Evolutionary conservation across 2,329 filamentous ascomycete genomes (phyloP).

Genomic region (Sclerotinia minor): DNA sequence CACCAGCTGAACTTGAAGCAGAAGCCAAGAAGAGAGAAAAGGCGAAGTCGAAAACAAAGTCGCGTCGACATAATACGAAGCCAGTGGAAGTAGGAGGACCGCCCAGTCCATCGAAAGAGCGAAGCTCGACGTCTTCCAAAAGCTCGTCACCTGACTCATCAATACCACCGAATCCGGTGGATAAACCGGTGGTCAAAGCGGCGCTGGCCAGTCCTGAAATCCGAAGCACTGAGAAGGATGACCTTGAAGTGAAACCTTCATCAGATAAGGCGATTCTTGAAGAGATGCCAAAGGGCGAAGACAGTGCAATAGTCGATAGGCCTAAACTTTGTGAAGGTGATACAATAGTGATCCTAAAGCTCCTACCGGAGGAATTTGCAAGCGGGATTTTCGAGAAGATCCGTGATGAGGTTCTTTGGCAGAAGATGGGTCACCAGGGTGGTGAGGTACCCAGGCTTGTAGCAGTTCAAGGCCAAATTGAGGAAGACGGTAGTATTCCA

Average conservation of each 20-base stretch:
- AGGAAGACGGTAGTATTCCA: conserved; percentile 70
- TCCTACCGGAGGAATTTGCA: conserved; percentile 61
- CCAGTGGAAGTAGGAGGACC: conserved; percentile 18
- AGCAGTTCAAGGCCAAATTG: conserved; percentile 77
- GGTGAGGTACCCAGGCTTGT: conserved; percentile 90
- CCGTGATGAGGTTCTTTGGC: conserved; percentile 77
- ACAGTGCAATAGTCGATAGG: not conserved
- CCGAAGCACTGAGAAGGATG: not conserved
- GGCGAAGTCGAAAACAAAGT: conserved; percentile 39
- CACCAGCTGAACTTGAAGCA: conserved; percentile 25
- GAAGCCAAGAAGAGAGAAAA: conserved; percentile 34
- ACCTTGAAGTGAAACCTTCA: conserved; percentile 16
- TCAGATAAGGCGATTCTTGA: not conserved
- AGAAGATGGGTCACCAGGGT: conserved; percentile 88
- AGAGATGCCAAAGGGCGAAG: not conserved
- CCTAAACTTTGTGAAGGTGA: conserved; percentile 71
- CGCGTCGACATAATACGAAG: conserved; percentile 36
- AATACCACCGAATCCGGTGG: not conserved
- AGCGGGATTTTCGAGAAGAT: conserved; percentile 68
- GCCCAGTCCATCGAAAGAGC: not conserved
- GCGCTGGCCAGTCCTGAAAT: not conserved
- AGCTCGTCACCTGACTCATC: not conserved
- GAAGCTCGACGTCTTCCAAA: not conserved
- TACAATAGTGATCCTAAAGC: conserved; percentile 68
- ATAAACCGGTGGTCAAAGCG: too few relatives aligned